Conservation (phyloP, 78 protist species). For the Monocercomonoides exilis region DNA sequence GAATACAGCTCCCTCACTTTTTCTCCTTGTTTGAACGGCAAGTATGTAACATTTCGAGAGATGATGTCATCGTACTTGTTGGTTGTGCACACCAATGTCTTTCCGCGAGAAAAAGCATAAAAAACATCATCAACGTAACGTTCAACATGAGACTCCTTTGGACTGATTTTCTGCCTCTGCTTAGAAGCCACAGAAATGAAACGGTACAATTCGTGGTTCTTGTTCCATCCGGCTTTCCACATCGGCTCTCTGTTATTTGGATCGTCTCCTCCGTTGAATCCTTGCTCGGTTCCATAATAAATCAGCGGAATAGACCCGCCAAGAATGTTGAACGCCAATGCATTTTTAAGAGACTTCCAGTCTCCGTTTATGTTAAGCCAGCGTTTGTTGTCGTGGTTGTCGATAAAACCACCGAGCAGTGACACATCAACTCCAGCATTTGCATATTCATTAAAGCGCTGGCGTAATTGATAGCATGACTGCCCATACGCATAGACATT, state of each 20-base stretch:
- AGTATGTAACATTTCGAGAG: too few species aligned
- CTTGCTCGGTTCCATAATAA: conserved; percentile 33
- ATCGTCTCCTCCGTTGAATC: not conserved
- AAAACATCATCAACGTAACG: too few species aligned
- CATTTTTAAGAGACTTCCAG: not conserved
- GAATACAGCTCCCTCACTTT: too few species aligned
- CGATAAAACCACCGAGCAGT: conserved; percentile 11
- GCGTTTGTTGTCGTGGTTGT: conserved; percentile 39
- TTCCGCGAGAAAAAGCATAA: too few species aligned
- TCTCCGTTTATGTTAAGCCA: not conserved
- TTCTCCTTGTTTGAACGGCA: too few species aligned
- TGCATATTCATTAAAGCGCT: not conserved
- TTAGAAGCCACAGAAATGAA: too few species aligned
- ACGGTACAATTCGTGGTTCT: too few species aligned
- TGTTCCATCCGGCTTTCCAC: not conserved
- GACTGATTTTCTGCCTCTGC: too few species aligned
- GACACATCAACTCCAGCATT: not conserved
- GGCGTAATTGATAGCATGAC: not conserved
- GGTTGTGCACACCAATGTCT: too few species aligned
- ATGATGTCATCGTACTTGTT: too few species aligned
- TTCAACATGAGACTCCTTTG: too few species aligned
- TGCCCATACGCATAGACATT: not conserved
- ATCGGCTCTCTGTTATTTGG: not conserved
- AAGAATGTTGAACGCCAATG: conserved; percentile 10
- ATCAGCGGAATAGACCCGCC: conserved; percentile 18